phyloP scores from a whole-genome alignment of 2,329 filamentous ascomycete genomes.

The Byssothecium circinans region DNA sequence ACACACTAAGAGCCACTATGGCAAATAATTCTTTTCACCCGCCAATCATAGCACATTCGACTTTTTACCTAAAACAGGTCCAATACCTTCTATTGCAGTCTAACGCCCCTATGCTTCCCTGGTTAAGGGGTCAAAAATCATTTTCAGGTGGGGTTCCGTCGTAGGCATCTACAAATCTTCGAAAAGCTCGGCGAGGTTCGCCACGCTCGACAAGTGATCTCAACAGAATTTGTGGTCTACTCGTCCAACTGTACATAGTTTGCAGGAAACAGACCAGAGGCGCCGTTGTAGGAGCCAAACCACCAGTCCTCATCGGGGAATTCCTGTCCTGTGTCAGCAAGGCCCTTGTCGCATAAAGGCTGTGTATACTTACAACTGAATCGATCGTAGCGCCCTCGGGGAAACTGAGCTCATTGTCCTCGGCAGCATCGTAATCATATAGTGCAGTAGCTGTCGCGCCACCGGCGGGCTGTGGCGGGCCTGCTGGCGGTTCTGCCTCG shows the following conservation, averaged over 20 bases:
- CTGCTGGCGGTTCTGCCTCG: constrained; percentile 35
- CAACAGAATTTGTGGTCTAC: constrained; percentile 21
- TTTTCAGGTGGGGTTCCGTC: no score
- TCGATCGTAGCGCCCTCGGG: constrained; percentile 84
- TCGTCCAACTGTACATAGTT: constrained; percentile 55
- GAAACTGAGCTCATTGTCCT: constrained; percentile 87
- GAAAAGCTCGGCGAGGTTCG: no score
- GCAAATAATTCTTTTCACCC: no score
- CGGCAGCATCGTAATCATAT: constrained; percentile 96
- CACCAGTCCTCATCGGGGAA: constrained; percentile 99
- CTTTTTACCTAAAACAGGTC: no score
- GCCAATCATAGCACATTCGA: no score
- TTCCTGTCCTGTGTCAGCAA: constrained; percentile 59
- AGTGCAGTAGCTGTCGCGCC: constrained; percentile 77
- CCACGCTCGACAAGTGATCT: no score
- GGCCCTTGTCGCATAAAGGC: background rate
- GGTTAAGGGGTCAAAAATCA: no score
- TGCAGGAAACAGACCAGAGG: constrained; percentile 75
- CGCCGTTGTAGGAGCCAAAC: constrained; percentile 82
- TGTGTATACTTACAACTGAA: constrained; percentile 63
- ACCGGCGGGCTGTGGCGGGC: constrained; percentile 39
- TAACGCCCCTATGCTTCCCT: no score
- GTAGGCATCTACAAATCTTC: no score
- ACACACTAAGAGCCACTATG: no score
- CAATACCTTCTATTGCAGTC: no score